A percentile compares a stretch with the other conserved stretches of the same genome.
These are phyloP conservation scores for Smittium culicis DNA, from an alignment of 371 early-diverging fungal species.

Conservation along the genomic window DNA sequence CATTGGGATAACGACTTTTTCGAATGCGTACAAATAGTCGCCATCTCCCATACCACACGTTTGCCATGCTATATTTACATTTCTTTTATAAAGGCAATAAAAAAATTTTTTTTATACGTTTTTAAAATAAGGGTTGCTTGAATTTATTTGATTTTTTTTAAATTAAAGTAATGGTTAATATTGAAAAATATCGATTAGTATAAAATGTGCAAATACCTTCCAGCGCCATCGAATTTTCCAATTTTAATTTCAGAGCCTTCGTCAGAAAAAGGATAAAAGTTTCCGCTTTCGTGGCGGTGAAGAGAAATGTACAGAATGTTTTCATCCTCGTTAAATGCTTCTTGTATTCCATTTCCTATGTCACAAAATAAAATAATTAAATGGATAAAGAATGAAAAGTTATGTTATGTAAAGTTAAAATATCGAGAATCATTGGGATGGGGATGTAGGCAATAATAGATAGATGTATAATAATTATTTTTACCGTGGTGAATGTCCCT, in stretches of 20 bases:
- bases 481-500: slow-evolving; percentile 4
- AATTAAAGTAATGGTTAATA: slow-evolving; percentile 8
- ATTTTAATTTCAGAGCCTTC: slow-evolving; percentile 39
- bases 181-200: not conserved
- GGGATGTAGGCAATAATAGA: too few species aligned
- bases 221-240: slow-evolving; percentile 48
- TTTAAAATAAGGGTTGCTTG: not conserved
- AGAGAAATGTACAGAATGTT: slow-evolving; percentile 69
- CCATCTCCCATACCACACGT: slow-evolving; percentile 61
- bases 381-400: too few species aligned
- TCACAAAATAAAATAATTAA: not conserved
- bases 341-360: slow-evolving; percentile 80
- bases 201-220: slow-evolving; percentile 26
- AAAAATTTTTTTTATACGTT: not conserved
- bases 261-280: slow-evolving; percentile 57
- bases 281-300: slow-evolving; percentile 65
- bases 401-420: too few species aligned
- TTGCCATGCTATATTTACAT: slow-evolving; percentile 82
- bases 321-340: slow-evolving; percentile 56
- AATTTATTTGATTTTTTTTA: too few species aligned
- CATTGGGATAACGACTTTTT: slow-evolving; percentile 63
- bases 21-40: slow-evolving; percentile 74
- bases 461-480: too few species aligned
- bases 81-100: slow-evolving; percentile 31
- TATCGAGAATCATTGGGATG: too few species aligned